These are phyloP conservation scores for Neurospora sp. DNA, from an alignment of 495 filamentous ascomycete species.

Conservation along the genomic window DNA sequence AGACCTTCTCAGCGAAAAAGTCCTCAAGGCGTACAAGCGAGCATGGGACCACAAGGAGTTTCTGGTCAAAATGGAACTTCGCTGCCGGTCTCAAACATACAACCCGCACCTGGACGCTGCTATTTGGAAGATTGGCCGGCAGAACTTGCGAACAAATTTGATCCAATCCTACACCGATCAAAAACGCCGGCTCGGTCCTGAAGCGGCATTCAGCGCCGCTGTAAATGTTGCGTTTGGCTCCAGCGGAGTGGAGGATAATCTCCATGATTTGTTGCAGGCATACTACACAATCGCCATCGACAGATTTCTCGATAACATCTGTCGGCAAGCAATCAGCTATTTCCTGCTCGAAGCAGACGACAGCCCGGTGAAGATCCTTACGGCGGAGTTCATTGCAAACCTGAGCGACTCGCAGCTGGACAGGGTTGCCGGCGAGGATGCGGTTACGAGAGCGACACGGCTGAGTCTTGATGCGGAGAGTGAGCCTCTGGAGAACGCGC, in stretches of 20 bases:
- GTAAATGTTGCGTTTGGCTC: not conserved
- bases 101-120: constrained; percentile 46
- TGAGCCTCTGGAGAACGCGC: constrained; percentile 14
- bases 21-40: constrained; percentile 33
- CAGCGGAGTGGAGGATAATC: constrained; percentile 34
- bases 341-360: constrained; percentile 19
- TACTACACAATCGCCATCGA: constrained; percentile 53
- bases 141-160: constrained; percentile 6
- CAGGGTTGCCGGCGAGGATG: constrained; percentile 29
- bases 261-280: constrained; percentile 47
- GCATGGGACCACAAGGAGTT: constrained; percentile 35
- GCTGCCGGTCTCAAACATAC: constrained; percentile 34
- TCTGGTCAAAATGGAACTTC: constrained; percentile 40
- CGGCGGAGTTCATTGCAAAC: constrained; percentile 14
- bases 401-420: constrained; percentile 24
- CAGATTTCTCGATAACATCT: constrained; percentile 48
- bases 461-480: constrained; percentile 18
- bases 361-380: constrained; percentile 23
- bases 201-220: not conserved
- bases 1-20: constrained; percentile 30
- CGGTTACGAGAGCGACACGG: constrained; percentile 10
- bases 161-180: not conserved
- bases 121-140: constrained; percentile 29
- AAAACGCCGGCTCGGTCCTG: not conserved
- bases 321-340: constrained; percentile 25